Conservation (phyloP, 345 rosid genomes). For the Syzygium grande region DNA sequence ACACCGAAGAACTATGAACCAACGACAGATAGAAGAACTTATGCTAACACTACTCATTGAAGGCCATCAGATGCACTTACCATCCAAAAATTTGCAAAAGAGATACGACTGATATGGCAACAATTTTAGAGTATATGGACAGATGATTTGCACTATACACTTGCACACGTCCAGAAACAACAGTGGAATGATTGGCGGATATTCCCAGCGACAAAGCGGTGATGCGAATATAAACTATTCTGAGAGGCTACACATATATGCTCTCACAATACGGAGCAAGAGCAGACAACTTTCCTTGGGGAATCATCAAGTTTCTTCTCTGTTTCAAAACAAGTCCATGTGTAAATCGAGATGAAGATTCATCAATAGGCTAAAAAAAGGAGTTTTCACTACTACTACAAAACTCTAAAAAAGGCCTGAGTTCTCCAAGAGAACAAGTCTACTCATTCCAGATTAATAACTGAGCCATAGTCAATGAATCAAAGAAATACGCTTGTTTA, state of each 20-base stretch:
- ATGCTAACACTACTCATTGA: neutral
- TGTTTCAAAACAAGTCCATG: conserved; percentile 24
- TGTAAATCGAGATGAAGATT: neutral
- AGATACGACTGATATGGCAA: neutral
- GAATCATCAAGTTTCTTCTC: conserved; percentile 80
- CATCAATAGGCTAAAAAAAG: neutral
- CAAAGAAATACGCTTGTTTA: neutral
- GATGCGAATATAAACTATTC: conserved; percentile 8
- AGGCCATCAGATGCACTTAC: conserved; percentile 17
- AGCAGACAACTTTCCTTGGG: conserved; percentile 65
- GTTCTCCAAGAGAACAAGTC: neutral
- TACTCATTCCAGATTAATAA: neutral
- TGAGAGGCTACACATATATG: conserved; percentile 9
- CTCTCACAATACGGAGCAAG: conserved; percentile 74
- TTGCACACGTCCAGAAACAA: neutral
- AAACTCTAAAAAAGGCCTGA: neutral
- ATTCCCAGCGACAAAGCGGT: conserved; percentile 15
- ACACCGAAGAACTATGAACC: neutral
- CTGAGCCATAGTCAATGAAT: neutral
- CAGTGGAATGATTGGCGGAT: neutral
- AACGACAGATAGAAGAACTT: neutral
- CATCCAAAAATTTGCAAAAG: neutral
- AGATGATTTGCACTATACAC: conserved; percentile 4
- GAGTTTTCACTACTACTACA: neutral
- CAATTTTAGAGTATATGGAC: neutral